Evolutionary conservation across 176 grass and related monocot species (phyloP).

Genomic region (Lolium perenne): DNA sequence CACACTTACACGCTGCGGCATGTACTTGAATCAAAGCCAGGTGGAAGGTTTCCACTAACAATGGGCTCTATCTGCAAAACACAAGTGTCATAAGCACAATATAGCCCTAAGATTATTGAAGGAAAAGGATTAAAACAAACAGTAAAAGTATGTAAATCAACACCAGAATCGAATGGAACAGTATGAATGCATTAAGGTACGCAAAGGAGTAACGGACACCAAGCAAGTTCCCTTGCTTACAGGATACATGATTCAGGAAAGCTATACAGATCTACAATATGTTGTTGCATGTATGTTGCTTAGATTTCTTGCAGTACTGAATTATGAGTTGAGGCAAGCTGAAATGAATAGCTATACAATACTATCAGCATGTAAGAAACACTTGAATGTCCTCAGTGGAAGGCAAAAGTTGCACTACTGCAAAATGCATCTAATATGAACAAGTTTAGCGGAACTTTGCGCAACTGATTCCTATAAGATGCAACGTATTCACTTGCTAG

Average conservation of each 20-base stretch:
- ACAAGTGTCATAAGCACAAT: conserved; percentile 45
- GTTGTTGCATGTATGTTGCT: neutral
- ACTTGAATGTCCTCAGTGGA: conserved; percentile 4
- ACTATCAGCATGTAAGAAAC: neutral
- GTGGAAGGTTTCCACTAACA: conserved; percentile 96
- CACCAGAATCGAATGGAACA: conserved; percentile 10
- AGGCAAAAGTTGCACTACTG: neutral
- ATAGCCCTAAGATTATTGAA: conserved; percentile 34
- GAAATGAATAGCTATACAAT: neutral
- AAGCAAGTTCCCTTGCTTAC: neutral
- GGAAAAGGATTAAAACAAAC: conserved; percentile 29
- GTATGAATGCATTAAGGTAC: conserved; percentile 2
- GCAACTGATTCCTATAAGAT: neutral
- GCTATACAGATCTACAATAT: conserved; percentile 16
- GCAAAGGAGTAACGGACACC: conserved; percentile 25
- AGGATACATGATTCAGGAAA: neutral
- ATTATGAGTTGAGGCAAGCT: neutral
- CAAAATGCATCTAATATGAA: conserved; percentile 13
- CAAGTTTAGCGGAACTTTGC: conserved; percentile 19
- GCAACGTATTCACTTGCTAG: conserved; percentile 13
- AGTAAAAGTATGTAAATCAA: conserved; percentile 20
- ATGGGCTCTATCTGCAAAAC: conserved; percentile 91
- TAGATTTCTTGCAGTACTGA: neutral
- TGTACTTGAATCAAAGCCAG: conserved; percentile 97
- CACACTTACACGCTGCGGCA: conserved; percentile 98